A percentile compares a stretch with the other conserved stretches of the same genome.
Evolutionary conservation across 805 yeast genomes (phyloP).

Genomic region (Pichia kluyveri): DNA sequence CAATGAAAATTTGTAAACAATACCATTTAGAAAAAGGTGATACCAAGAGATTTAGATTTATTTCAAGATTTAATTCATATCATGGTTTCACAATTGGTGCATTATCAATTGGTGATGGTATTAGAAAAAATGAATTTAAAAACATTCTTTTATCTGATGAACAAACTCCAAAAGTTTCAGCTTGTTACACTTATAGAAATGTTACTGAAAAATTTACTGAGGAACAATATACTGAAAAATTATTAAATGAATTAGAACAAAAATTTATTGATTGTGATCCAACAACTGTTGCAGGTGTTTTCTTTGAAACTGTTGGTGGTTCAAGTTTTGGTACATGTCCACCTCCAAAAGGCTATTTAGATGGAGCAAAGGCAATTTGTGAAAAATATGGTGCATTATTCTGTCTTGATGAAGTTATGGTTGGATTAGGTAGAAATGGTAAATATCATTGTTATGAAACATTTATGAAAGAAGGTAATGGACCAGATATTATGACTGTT

Average conservation of each 20-base stretch:
- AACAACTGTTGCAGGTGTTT: slow-evolving; percentile 32
- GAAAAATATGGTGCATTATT: slow-evolving; percentile 93
- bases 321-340: slow-evolving; percentile 36
- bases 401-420: slow-evolving; percentile 84
- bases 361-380: slow-evolving; percentile 48
- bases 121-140: slow-evolving; percentile 27
- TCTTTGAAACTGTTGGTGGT: slow-evolving; percentile 39
- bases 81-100: slow-evolving; percentile 45
- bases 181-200: slow-evolving; percentile 17
- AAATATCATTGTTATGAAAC: slow-evolving; percentile 37
- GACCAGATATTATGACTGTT: slow-evolving; percentile 41
- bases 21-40: slow-evolving; percentile 36
- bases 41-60: slow-evolving; percentile 31
- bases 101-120: slow-evolving; percentile 31
- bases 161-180: slow-evolving; percentile 23
- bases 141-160: slow-evolving; percentile 16
- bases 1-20: slow-evolving; percentile 57
- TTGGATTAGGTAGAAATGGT: slow-evolving; percentile 49
- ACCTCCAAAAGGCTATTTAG: slow-evolving; percentile 37
- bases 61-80: slow-evolving; percentile 37
- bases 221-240: slow-evolving; percentile 27
- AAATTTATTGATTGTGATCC: slow-evolving; percentile 33
- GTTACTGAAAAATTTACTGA: slow-evolving; percentile 18
- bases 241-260: slow-evolving; percentile 32
- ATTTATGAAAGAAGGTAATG: slow-evolving; percentile 27